Evolutionary conservation across 2,329 filamentous ascomycete species (phyloP), one percentile per base, ranked within the genome.

Genomic region (Cytospora chrysosperma): DNA sequence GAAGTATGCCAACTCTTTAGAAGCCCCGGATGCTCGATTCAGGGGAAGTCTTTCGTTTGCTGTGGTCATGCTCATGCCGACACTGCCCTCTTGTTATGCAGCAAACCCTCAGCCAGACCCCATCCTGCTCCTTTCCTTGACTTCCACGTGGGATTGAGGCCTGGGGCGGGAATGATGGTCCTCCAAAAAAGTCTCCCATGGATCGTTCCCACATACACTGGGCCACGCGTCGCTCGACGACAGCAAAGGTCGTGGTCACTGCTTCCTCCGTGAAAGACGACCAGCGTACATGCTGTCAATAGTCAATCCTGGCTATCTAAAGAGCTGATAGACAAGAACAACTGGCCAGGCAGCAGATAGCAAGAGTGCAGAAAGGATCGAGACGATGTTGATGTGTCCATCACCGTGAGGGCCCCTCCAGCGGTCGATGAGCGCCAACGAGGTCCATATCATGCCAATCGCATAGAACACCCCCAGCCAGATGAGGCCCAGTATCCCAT

Each of bases 321-420:
- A 59, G 5, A 61, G 27, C 32, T 52, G 19, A 47, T 43, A 50
- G 49, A 68, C 47, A 21, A 71, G 62, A 10, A 71, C 69, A 2
- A 61, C 52, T 1, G 70, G 70, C 70, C 70, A 71, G 8, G 63
- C 47, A 17, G 65, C 60, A 19, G 70, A 56, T 26, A 71, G 52
- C 27, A 70, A 6, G 0, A 69, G 6, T 0, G 70, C 69, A 0
- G 62, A 68, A 19, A 71, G 19, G 10, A 71, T 62, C 1, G 67
- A 64, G 10, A 61, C 34, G 32, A 69, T 60, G 28, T 59, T 55
- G 2, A 69, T 70, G 19, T 58, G 28, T 3, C 64, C 59, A 8
- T 64, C 67, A 21, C 70, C 69, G 52, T 71, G 68, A 8, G 67
- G 66, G 3, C 70, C 70, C 32, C 69, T 65, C 70, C 70, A 72